Conservation (phyloP, 306 rosid species). For the Vigna reflexopilosa region DNA sequence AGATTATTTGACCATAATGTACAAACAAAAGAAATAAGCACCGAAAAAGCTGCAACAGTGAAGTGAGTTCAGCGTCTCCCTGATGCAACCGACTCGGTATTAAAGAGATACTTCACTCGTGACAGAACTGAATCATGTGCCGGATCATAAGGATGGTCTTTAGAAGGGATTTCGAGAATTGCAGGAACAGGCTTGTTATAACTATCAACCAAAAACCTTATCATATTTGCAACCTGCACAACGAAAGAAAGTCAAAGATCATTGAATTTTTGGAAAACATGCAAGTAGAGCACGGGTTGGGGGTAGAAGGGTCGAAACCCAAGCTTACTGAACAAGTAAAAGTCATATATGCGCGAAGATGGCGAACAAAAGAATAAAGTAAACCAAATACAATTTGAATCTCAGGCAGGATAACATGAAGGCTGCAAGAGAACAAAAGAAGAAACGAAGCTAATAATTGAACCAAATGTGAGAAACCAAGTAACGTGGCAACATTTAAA, state of each 20-base stretch:
- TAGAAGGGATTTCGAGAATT: constrained; percentile 93
- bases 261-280: constrained; percentile 7
- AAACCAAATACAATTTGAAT: constrained; percentile 18
- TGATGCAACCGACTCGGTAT: constrained; percentile 87
- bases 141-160: constrained; percentile 96
- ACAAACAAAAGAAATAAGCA: constrained; percentile 41
- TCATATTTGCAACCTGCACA: constrained; percentile 94
- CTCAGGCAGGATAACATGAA: constrained; percentile 3
- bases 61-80: constrained; percentile 63
- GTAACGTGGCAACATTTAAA: constrained; percentile 29
- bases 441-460: constrained; percentile 4
- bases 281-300: not conserved
- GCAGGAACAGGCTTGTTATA: constrained; percentile 93
- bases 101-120: constrained; percentile 86
- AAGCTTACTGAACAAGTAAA: constrained; percentile 6
- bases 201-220: constrained; percentile 90
- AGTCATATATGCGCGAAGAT: constrained; percentile 10
- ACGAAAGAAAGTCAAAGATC: constrained; percentile 11
- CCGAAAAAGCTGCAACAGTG: constrained; percentile 13
- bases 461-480: constrained; percentile 23
- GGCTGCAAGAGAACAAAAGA: not conserved
- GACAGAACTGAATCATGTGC: constrained; percentile 94
- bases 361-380: not conserved
- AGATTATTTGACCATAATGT: constrained; percentile 36
- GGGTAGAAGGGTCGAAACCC: not conserved